Evolutionary conservation across 192 early-diverging fungal genomes (phyloP).

Genomic region (Spizellomyces punctatus): DNA sequence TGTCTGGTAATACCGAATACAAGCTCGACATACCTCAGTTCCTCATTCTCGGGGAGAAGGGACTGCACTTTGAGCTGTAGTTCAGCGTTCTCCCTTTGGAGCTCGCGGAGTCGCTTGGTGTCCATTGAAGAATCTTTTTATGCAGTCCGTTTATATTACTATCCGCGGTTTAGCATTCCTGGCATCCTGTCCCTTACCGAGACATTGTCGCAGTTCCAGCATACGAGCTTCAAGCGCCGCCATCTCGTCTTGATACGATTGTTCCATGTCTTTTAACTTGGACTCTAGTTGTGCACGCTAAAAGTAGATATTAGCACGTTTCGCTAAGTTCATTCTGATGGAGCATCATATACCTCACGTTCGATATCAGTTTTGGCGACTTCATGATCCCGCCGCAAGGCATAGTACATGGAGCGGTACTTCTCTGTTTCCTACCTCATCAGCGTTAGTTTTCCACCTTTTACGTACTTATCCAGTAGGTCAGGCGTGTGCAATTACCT

Average conservation of each 20-base stretch:
- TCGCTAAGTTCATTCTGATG: background rate
- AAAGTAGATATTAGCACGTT: background rate
- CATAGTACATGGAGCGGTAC: slow-evolving; percentile 41
- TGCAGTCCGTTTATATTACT: background rate
- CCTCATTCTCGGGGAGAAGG: slow-evolving; percentile 42
- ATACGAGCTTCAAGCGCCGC: slow-evolving; percentile 23
- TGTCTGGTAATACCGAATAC: background rate
- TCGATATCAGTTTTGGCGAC: slow-evolving; percentile 37
- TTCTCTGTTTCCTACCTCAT: slow-evolving; percentile 34
- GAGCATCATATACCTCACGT: slow-evolving; percentile 10
- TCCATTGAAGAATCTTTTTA: slow-evolving; percentile 16
- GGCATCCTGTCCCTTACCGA: slow-evolving; percentile 7
- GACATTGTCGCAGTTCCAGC: slow-evolving; percentile 14
- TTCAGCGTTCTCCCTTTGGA: slow-evolving; percentile 43
- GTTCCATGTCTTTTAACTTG: slow-evolving; percentile 28
- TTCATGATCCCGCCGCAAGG: slow-evolving; percentile 34
- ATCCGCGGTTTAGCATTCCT: background rate
- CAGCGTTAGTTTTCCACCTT: background rate
- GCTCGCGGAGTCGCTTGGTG: slow-evolving; percentile 21
- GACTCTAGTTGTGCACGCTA: slow-evolving; percentile 13
- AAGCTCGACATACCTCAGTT: slow-evolving; percentile 31
- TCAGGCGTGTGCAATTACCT: slow-evolving; percentile 9
- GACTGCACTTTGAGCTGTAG: slow-evolving; percentile 32
- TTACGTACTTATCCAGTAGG: too few species aligned
- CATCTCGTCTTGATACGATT: slow-evolving; percentile 33